phyloP scores from a whole-genome alignment of 192 early-diverging fungal species.

The Backusella mclennaniae region DNA sequence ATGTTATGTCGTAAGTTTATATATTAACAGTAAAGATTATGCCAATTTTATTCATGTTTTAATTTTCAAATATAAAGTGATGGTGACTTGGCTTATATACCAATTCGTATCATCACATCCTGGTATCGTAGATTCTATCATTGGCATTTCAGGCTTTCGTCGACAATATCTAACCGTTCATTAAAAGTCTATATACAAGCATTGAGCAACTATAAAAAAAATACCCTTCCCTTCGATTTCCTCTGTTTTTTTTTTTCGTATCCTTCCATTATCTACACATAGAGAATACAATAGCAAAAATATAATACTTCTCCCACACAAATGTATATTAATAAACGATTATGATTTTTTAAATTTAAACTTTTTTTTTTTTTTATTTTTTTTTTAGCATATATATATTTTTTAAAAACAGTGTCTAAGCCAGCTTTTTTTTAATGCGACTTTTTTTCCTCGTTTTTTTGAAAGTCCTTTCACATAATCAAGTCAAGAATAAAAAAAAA shows the following conservation, averaged over 20 bases:
- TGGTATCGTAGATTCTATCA: constrained; percentile 10
- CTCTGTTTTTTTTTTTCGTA: neutral
- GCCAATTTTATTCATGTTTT: neutral
- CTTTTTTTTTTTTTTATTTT: too few relatives aligned
- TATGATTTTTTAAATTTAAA: too few relatives aligned
- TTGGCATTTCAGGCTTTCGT: constrained; percentile 22
- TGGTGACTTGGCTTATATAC: constrained; percentile 23
- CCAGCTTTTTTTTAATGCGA: neutral
- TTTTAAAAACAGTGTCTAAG: neutral
- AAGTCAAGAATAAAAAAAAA: neutral
- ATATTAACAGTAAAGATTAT: neutral
- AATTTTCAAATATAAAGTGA: constrained; percentile 6
- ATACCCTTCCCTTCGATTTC: neutral
- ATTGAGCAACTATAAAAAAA: neutral
- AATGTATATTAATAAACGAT: too few relatives aligned
- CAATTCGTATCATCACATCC: constrained; percentile 29
- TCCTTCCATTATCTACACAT: neutral
- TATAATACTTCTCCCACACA: too few relatives aligned
- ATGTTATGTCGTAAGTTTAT: constrained; percentile 30
- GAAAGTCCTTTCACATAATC: neutral
- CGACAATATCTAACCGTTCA: constrained; percentile 16
- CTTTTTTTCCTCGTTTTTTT: neutral
- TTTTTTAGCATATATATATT: neutral
- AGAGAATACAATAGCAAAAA: neutral
- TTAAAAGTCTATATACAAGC: neutral